A percentile compares a stretch with the other conserved stretches of the same genome.
These are phyloP conservation scores for Zopfochytrium polystomum DNA, from an alignment of 371 early-diverging fungal genomes.

Conservation along the genomic window DNA sequence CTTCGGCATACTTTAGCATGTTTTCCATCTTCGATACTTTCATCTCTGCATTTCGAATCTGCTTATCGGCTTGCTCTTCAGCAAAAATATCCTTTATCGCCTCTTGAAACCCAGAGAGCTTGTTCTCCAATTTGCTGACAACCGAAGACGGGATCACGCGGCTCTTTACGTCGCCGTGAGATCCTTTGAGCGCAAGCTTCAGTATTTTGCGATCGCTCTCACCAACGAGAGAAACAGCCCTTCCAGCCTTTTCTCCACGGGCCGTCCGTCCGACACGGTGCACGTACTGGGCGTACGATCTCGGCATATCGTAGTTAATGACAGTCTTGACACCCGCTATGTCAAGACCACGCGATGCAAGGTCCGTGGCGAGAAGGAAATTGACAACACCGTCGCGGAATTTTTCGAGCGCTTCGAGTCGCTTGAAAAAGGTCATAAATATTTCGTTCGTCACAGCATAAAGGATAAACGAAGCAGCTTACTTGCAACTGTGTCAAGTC, in stretches of 20 bases:
- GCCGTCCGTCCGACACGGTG: slow-evolving; percentile 99
- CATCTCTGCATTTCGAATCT: slow-evolving; percentile 81
- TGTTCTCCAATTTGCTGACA: slow-evolving; percentile 68
- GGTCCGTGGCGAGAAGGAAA: slow-evolving; percentile 95
- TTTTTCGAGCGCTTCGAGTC: slow-evolving; percentile 84
- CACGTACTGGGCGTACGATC: slow-evolving; percentile 90
- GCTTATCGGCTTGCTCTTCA: slow-evolving; percentile 84
- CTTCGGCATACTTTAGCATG: slow-evolving; percentile 74
- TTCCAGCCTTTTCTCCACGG: slow-evolving; percentile 87
- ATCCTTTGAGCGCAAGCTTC: slow-evolving; percentile 88
- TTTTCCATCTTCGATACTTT: slow-evolving; percentile 82
- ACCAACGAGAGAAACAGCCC: slow-evolving; percentile 85
- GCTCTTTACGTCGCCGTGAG: slow-evolving; percentile 74
- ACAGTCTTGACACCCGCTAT: slow-evolving; percentile 98
- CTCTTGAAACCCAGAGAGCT: slow-evolving; percentile 60
- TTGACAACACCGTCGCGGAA: slow-evolving; percentile 88
- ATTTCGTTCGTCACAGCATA: slow-evolving; percentile 12
- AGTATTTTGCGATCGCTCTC: slow-evolving; percentile 90
- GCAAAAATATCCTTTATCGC: slow-evolving; percentile 74
- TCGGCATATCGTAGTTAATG: slow-evolving; percentile 99
- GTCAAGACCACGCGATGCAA: slow-evolving; percentile 99
- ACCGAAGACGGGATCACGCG: slow-evolving; percentile 78
- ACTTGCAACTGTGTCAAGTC: slow-evolving; percentile 90
- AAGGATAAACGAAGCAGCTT: slow-evolving; percentile 16
- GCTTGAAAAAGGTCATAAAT: slow-evolving; percentile 42